Conservation (phyloP, 306 rosid genomes). For the Corylus heterophylla region DNA sequence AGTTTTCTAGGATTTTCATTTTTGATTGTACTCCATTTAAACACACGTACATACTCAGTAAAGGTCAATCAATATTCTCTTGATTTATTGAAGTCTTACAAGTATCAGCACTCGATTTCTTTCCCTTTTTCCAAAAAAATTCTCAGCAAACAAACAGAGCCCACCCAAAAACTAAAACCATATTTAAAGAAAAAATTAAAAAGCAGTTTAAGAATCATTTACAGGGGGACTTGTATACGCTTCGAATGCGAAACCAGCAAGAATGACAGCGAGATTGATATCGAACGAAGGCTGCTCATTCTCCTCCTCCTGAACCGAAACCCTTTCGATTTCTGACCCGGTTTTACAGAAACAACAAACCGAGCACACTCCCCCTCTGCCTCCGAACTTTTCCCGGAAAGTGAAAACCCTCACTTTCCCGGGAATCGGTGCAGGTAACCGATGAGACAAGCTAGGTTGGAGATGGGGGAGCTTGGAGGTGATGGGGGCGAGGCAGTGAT, state of each 20-base stretch:
- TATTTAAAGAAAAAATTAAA: not conserved
- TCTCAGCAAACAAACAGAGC: not conserved
- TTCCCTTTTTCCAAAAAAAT: constrained; percentile 1
- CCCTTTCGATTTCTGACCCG: constrained; percentile 42
- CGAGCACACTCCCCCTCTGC: constrained; percentile 35
- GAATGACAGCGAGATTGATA: constrained; percentile 84
- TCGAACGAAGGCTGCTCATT: constrained; percentile 68
- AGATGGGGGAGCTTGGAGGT: constrained; percentile 24
- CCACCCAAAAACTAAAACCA: not conserved
- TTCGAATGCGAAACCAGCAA: constrained; percentile 92
- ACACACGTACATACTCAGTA: too few species aligned
- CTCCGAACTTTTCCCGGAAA: constrained; percentile 1
- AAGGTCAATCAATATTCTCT: too few species aligned
- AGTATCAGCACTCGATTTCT: not conserved
- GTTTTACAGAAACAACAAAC: constrained; percentile 41
- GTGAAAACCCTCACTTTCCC: constrained; percentile 38
- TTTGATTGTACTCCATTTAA: too few species aligned
- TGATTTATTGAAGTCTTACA: too few species aligned
- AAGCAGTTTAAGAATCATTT: constrained; percentile 9
- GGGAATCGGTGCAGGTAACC: constrained; percentile 26
- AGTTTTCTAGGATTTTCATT: not conserved
- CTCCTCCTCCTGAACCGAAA: constrained; percentile 33
- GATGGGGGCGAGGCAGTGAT: constrained; percentile 29
- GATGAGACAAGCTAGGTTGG: constrained; percentile 24
- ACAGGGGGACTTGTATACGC: constrained; percentile 82